Conservation (phyloP, 2,329 filamentous ascomycete genomes). For the Orbilia oligospora region DNA sequence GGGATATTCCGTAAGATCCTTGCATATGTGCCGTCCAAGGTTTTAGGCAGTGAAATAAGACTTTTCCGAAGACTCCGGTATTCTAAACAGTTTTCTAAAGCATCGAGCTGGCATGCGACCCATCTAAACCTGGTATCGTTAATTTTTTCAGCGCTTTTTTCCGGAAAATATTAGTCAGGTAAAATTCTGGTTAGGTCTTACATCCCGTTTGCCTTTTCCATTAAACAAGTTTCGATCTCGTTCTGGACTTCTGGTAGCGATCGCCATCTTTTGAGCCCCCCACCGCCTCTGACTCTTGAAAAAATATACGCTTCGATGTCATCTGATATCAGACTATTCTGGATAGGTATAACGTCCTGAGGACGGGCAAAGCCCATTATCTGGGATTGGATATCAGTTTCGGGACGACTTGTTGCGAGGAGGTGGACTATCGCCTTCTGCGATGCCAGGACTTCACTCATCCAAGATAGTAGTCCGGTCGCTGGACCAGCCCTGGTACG, state of each 20-base stretch:
- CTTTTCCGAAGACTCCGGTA: slow-evolving; percentile 36
- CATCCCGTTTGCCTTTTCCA: slow-evolving; percentile 65
- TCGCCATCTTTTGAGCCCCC: slow-evolving; percentile 64
- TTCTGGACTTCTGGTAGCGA: slow-evolving; percentile 57
- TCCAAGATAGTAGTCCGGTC: neutral
- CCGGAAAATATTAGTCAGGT: too few relatives aligned
- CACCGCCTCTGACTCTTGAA: slow-evolving; percentile 46
- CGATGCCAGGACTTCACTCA: neutral
- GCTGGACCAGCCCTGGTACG: too few relatives aligned
- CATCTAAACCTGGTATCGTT: slow-evolving; percentile 64
- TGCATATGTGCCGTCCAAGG: slow-evolving; percentile 63
- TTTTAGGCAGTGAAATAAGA: slow-evolving; percentile 60
- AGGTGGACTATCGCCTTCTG: slow-evolving; percentile 1
- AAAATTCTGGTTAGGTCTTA: too few relatives aligned
- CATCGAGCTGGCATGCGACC: slow-evolving; percentile 65
- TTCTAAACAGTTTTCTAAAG: slow-evolving; percentile 62
- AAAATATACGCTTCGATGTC: slow-evolving; percentile 27
- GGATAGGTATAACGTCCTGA: neutral
- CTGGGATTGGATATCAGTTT: neutral
- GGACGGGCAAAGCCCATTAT: neutral
- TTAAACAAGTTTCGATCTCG: slow-evolving; percentile 26
- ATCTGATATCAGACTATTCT: neutral
- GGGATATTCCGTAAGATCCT: slow-evolving; percentile 63
- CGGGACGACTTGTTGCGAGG: slow-evolving; percentile 1
- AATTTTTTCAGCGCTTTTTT: too few relatives aligned